Evolutionary conservation across 1,284 basidiomycete species (phyloP).

Genomic region (Trichosporon inkin): DNA sequence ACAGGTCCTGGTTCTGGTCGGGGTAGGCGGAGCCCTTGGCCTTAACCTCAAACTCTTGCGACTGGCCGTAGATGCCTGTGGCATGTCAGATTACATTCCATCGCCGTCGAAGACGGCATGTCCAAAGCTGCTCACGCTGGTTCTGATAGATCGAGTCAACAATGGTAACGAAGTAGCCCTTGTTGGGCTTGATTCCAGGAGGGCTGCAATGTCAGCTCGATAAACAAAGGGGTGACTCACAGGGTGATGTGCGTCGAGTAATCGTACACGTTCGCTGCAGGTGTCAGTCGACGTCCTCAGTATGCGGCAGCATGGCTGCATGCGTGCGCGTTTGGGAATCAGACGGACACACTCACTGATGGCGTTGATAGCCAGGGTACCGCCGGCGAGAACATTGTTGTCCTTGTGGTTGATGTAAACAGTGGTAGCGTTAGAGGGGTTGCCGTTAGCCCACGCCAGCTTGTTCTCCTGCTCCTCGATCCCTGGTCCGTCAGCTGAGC

Average conservation of each 20-base stretch:
- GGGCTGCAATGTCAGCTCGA: neutral
- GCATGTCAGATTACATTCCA: neutral
- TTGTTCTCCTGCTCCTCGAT: constrained; percentile 5
- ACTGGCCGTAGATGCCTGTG: constrained; percentile 1
- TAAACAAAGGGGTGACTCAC: neutral
- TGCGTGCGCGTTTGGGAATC: no score
- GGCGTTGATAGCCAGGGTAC: neutral
- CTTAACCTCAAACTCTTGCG: constrained; percentile 8
- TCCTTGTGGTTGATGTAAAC: constrained; percentile 8
- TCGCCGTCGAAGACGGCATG: neutral
- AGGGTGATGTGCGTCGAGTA: neutral
- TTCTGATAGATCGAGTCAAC: neutral
- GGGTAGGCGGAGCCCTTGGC: constrained; percentile 2
- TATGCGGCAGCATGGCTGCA: neutral
- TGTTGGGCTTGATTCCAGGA: neutral
- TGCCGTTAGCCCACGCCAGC: constrained; percentile 1
- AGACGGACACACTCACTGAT: neutral
- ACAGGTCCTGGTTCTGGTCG: constrained; percentile 8
- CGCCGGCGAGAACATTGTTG: neutral
- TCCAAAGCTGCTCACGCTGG: neutral
- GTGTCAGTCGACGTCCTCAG: neutral
- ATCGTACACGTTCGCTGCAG: constrained; percentile 6
- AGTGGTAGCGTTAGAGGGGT: neutral
- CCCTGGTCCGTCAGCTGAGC: neutral
- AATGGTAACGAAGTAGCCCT: constrained; percentile 4